phyloP scores from a whole-genome alignment of 306 rosid genomes.

The Dryas drummondii region DNA sequence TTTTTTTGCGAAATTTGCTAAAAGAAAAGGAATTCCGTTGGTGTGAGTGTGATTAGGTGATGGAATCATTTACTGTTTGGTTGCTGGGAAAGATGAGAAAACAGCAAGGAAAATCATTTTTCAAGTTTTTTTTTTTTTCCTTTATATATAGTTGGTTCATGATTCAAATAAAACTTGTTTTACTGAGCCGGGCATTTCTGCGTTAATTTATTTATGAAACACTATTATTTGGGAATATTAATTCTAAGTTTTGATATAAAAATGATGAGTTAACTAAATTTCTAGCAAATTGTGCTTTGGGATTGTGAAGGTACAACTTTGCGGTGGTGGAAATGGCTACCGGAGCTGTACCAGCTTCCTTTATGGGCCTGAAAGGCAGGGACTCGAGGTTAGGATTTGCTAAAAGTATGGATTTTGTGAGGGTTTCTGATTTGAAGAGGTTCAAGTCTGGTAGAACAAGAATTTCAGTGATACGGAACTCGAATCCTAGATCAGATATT shows the following conservation, averaged over 20 bases:
- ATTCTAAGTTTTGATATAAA: not conserved
- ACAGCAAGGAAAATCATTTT: not conserved
- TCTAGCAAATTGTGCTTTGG: slow-evolving; percentile 26
- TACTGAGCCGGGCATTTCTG: too few relatives aligned
- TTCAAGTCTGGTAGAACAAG: slow-evolving; percentile 48
- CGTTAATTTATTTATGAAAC: too few relatives aligned
- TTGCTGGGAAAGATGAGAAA: slow-evolving; percentile 12
- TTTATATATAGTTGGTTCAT: too few relatives aligned
- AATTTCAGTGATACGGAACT: slow-evolving; percentile 64
- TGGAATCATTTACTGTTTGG: slow-evolving; percentile 8
- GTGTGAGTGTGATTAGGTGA: not conserved
- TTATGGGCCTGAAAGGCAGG: slow-evolving; percentile 54
- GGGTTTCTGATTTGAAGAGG: slow-evolving; percentile 63
- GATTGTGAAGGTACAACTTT: slow-evolving; percentile 38
- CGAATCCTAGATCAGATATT: slow-evolving; percentile 68
- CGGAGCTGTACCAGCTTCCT: slow-evolving; percentile 69
- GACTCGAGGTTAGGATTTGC: slow-evolving; percentile 70
- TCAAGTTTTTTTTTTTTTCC: not conserved
- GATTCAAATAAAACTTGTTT: too few relatives aligned
- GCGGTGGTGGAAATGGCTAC: slow-evolving; percentile 58
- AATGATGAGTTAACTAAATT: slow-evolving; percentile 1
- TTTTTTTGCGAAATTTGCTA: not conserved
- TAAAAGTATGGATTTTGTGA: slow-evolving; percentile 67
- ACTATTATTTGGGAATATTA: not conserved
- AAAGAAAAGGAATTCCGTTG: not conserved